Evolutionary conservation across 2,329 filamentous ascomycete genomes (phyloP).

Genomic region (Laburnicola sp.): DNA sequence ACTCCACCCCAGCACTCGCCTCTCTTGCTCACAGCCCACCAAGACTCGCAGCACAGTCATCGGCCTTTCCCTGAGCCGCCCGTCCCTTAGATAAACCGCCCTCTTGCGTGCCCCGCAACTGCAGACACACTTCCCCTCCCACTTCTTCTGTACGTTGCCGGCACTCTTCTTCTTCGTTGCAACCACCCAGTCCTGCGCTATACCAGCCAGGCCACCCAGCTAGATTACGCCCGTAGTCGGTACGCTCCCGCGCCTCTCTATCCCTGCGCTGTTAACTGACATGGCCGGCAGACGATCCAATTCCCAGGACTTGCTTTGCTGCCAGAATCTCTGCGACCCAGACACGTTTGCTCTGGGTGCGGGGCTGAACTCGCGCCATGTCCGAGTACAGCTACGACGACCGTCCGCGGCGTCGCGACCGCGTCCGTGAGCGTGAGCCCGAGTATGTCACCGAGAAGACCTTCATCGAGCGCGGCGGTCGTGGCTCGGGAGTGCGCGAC

Average conservation of each 20-base stretch:
- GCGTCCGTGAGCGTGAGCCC: conserved; percentile 51
- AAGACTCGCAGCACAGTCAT: conserved; percentile 25
- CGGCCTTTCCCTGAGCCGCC: conserved; percentile 15
- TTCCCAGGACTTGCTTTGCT: conserved; percentile 8
- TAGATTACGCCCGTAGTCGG: conserved; percentile 14
- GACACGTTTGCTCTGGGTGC: neutral
- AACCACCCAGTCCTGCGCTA: conserved; percentile 20
- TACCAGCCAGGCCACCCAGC: conserved; percentile 21
- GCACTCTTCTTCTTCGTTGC: conserved; percentile 31
- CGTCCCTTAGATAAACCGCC: conserved; percentile 23
- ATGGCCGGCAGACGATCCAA: conserved; percentile 5
- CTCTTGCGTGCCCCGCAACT: conserved; percentile 20
- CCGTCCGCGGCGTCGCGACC: conserved; percentile 51
- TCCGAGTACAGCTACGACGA: conserved; percentile 56
- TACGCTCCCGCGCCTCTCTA: conserved; percentile 8
- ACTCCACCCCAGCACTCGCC: conserved; percentile 20
- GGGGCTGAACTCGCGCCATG: conserved; percentile 41
- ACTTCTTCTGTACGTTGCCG: conserved; percentile 29
- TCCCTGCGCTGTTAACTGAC: conserved; percentile 8
- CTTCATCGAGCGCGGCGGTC: conserved; percentile 55
- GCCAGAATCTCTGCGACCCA: conserved; percentile 4
- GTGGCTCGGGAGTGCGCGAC: conserved; percentile 49
- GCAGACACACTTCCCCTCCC: conserved; percentile 17
- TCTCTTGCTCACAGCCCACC: conserved; percentile 19
- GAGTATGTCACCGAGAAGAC: conserved; percentile 56